Percentiles rank a stretch among this genome's conserved stretches.
Conservation (phyloP, 257 asterid species). For the Fraxinus quadrangulata region DNA sequence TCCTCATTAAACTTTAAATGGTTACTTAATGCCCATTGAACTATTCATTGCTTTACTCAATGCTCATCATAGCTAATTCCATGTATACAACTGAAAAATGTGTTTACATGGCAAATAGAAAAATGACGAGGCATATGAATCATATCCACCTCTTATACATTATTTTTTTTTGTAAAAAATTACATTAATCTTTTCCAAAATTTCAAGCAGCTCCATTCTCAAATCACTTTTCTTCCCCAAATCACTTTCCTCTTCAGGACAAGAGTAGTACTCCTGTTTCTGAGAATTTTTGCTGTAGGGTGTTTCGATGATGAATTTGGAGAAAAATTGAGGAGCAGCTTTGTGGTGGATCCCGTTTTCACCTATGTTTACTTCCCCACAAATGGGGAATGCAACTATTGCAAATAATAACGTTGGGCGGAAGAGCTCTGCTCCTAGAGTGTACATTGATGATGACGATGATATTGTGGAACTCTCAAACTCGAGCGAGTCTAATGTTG, state of each 20-base stretch:
- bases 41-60: too few relatives aligned
- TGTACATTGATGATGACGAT: constrained; percentile 66
- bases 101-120: too few relatives aligned
- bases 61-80: too few relatives aligned
- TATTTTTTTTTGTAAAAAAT: too few relatives aligned
- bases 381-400: constrained; percentile 19
- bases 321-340: constrained; percentile 47
- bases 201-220: too few relatives aligned
- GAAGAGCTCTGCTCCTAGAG: constrained; percentile 54
- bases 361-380: constrained; percentile 66
- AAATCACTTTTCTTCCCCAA: too few relatives aligned
- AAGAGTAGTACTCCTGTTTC: constrained; percentile 71
- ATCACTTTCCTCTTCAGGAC: constrained; percentile 32
- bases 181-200: too few relatives aligned
- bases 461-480: constrained; percentile 66
- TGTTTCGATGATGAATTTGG: constrained; percentile 51
- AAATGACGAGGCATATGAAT: too few relatives aligned
- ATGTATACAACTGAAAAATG: too few relatives aligned
- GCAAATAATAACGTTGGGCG: constrained; percentile 27
- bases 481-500: constrained; percentile 67
- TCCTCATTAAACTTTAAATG: too few relatives aligned
- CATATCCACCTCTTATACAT: too few relatives aligned
- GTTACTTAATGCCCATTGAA: too few relatives aligned
- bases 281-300: constrained; percentile 89
- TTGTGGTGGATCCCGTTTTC: constrained; percentile 80